Evolutionary conservation across 768 basidiomycete genomes (phyloP).

Genomic region (Dioszegia crocea): DNA sequence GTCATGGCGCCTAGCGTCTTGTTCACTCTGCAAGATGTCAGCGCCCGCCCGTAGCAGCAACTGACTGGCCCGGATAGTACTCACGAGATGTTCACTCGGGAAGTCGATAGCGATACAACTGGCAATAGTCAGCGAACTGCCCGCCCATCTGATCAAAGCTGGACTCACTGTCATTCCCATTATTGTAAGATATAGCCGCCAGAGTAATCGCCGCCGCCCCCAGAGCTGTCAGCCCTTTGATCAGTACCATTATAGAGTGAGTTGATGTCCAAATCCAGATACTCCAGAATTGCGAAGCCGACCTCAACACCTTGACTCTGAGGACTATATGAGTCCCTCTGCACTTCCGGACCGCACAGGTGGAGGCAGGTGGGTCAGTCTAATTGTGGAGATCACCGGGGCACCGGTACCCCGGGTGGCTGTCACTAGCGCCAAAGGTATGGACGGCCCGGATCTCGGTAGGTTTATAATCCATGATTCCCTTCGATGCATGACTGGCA

Average conservation of each 20-base stretch:
- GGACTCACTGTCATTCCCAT: not conserved
- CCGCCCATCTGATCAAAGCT: not conserved
- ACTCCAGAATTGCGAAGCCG: too few relatives aligned
- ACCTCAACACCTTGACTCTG: too few relatives aligned
- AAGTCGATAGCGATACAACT: not conserved
- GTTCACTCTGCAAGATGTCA: not conserved
- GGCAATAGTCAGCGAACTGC: not conserved
- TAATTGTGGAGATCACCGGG: too few relatives aligned
- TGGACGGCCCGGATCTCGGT: too few relatives aligned
- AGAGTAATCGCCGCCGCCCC: not conserved
- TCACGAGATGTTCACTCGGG: not conserved
- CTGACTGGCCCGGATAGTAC: not conserved
- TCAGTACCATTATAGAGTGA: not conserved
- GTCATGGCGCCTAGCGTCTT: constrained; percentile 1
- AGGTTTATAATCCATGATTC: too few relatives aligned
- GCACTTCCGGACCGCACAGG: too few relatives aligned
- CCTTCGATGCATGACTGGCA: too few relatives aligned
- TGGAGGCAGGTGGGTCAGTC: too few relatives aligned
- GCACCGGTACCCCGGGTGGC: too few relatives aligned
- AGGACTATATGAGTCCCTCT: too few relatives aligned
- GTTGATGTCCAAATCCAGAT: too few relatives aligned
- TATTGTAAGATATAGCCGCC: not conserved
- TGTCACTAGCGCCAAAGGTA: not conserved
- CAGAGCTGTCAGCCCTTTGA: not conserved
- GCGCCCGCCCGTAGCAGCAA: not conserved